Evolutionary conservation across 441 rosid genomes (phyloP).

Genomic region (Pelargonium fulgidum): DNA sequence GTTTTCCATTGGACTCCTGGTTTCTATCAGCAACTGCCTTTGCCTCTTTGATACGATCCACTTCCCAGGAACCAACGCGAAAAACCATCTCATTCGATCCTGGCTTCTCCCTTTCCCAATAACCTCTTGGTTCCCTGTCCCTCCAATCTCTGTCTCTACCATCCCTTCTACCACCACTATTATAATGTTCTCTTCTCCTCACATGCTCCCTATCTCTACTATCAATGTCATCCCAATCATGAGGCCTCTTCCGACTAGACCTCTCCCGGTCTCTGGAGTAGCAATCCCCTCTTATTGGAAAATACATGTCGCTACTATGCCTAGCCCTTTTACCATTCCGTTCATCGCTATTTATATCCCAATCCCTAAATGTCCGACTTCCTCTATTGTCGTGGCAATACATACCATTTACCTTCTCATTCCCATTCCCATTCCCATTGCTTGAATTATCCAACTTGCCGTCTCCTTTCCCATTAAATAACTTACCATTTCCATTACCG

Average conservation of each 20-base stretch:
- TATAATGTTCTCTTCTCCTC: slow-evolving; percentile 53
- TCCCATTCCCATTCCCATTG: slow-evolving; percentile 36
- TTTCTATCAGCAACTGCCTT: slow-evolving; percentile 38
- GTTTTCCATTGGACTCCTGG: slow-evolving; percentile 42
- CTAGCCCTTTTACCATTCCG: slow-evolving; percentile 50
- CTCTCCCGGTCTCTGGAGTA: slow-evolving; percentile 54
- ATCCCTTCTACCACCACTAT: slow-evolving; percentile 45
- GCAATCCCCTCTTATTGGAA: slow-evolving; percentile 39
- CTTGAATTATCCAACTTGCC: slow-evolving; percentile 19
- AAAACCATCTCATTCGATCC: slow-evolving; percentile 73
- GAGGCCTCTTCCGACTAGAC: slow-evolving; percentile 44
- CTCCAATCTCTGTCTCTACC: slow-evolving; percentile 56
- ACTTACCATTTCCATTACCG: slow-evolving; percentile 1
- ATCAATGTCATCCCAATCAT: slow-evolving; percentile 59
- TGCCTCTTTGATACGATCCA: slow-evolving; percentile 48
- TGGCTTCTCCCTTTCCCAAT: slow-evolving; percentile 89
- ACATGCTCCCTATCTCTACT: slow-evolving; percentile 49
- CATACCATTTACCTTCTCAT: slow-evolving; percentile 20
- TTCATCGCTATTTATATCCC: slow-evolving; percentile 40
- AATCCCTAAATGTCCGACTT: slow-evolving; percentile 28
- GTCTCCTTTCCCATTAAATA: slow-evolving; percentile 21
- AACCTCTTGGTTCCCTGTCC: slow-evolving; percentile 69
- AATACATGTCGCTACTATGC: slow-evolving; percentile 31
- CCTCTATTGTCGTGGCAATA: slow-evolving; percentile 24
- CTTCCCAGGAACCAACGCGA: slow-evolving; percentile 79